Evolutionary conservation across 148 eudicot genomes (phyloP).

Genomic region (Dianthus caryophyllus): DNA sequence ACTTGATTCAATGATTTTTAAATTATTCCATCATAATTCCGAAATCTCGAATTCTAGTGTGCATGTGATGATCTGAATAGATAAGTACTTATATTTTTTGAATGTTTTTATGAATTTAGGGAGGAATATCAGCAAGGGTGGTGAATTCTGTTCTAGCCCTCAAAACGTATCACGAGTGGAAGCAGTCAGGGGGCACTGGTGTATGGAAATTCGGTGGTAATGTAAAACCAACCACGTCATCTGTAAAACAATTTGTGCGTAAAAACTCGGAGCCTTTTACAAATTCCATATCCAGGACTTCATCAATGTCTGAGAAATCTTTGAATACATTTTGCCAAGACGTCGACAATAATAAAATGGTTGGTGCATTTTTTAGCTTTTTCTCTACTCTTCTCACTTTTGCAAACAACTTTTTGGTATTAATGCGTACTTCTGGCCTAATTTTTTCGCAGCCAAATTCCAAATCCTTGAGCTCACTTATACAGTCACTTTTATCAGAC

Average conservation of each 20-base stretch:
- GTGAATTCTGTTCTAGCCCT: constrained; percentile 85
- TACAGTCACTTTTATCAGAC: constrained; percentile 71
- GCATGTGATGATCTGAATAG: not conserved
- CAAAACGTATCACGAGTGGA: constrained; percentile 85
- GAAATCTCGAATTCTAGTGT: not conserved
- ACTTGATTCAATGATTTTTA: no score
- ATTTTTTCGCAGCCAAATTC: constrained; percentile 56
- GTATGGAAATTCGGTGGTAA: constrained; percentile 92
- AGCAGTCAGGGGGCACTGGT: constrained; percentile 75
- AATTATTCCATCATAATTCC: no score
- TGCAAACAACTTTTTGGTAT: not conserved
- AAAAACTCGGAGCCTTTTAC: constrained; percentile 89
- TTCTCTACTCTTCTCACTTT: not conserved
- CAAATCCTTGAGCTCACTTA: constrained; percentile 66
- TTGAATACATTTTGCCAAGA: constrained; percentile 42
- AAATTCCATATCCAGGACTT: constrained; percentile 57
- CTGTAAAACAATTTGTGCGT: constrained; percentile 67
- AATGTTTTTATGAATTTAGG: constrained; percentile 41
- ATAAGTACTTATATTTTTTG: not conserved
- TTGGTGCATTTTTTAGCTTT: constrained; percentile 22
- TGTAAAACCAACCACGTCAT: constrained; percentile 43
- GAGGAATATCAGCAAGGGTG: constrained; percentile 84
- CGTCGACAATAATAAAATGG: constrained; percentile 48
- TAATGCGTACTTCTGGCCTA: not conserved
- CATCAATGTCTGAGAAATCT: constrained; percentile 53